Conservation (phyloP, 208 protist species). For the Crithidia acanthocephali region DNA sequence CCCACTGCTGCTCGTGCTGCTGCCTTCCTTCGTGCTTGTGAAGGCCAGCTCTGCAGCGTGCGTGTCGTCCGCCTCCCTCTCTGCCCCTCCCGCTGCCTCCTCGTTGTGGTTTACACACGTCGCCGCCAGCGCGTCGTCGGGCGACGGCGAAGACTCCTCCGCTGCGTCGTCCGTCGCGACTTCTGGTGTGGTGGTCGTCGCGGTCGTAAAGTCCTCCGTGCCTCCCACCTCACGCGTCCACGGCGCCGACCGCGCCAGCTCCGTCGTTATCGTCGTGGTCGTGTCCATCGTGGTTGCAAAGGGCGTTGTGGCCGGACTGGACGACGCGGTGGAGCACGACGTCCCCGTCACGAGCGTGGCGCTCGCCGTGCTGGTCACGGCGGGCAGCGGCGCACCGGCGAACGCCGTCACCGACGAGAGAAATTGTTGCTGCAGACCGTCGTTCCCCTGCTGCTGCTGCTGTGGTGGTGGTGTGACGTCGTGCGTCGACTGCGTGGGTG, state of each 20-base stretch:
- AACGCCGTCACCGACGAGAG: neutral
- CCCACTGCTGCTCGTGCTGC: too few species aligned
- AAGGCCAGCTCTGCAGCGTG: neutral
- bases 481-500: neutral
- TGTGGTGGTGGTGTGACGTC: neutral
- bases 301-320: neutral
- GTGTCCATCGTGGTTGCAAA: slow-evolving; percentile 10
- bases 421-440: neutral
- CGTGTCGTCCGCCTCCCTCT: too few species aligned
- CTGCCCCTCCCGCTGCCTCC: neutral
- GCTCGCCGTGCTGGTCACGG: neutral
- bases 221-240: neutral
- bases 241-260: neutral
- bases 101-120: slow-evolving; percentile 3
- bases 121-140: slow-evolving; percentile 5
- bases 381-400: neutral
- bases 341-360: neutral
- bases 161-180: neutral
- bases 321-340: neutral
- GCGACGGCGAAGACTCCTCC: neutral
- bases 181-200: neutral
- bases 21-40: too few species aligned
- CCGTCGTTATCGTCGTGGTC: slow-evolving; percentile 3
- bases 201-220: neutral
- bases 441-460: slow-evolving; percentile 1